Percentiles rank a stretch among this genome's conserved stretches.
Evolutionary conservation across 2,329 filamentous ascomycete species (phyloP).

Genomic region (Ophiostoma piceae): DNA sequence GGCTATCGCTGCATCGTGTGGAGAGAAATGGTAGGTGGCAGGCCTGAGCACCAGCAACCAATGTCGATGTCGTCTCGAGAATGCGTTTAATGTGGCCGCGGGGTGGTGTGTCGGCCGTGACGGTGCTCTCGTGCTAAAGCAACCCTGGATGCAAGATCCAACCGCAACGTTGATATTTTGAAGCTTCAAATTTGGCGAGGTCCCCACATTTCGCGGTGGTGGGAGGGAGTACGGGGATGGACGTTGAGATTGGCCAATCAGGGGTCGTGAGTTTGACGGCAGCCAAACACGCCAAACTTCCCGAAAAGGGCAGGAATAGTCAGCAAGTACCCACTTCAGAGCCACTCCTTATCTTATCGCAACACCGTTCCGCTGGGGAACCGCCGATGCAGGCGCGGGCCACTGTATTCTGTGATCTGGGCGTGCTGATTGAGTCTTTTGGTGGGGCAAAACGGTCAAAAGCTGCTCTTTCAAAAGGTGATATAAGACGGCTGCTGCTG

Average conservation of each 20-base stretch:
- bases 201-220: background rate
- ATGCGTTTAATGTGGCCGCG: background rate
- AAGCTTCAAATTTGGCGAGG: slow-evolving; percentile 10
- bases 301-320: slow-evolving; percentile 9
- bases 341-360: slow-evolving; percentile 10
- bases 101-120: background rate
- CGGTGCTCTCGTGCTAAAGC: slow-evolving; percentile 2
- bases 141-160: background rate
- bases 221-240: background rate
- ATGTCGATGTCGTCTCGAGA: background rate
- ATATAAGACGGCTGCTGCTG: background rate
- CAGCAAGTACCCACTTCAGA: background rate
- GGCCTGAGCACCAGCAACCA: too few species aligned
- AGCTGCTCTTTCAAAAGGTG: background rate
- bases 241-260: background rate
- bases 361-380: slow-evolving; percentile 8
- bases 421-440: background rate
- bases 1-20: slow-evolving; percentile 1
- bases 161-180: background rate
- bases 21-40: background rate
- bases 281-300: background rate
- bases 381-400: slow-evolving; percentile 17
- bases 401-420: slow-evolving; percentile 14
- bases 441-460: slow-evolving; percentile 2
- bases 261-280: background rate